Conservation (phyloP, 306 rosid species). For the Potentilla sterilis region DNA sequence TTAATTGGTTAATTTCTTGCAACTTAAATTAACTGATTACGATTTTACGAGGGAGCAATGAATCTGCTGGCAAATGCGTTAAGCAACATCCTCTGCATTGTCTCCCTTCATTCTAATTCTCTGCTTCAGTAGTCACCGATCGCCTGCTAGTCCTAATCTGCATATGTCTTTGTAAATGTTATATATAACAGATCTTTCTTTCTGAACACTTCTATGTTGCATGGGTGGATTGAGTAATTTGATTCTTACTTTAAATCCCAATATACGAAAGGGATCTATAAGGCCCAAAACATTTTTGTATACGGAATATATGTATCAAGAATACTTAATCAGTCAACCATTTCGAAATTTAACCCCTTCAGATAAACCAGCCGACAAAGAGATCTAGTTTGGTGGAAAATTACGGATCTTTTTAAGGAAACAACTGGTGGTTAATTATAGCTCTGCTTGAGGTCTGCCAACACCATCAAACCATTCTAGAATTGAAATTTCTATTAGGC, state of each 20-base stretch:
- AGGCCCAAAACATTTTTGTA: too few species aligned
- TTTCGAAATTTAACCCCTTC: conserved; percentile 10
- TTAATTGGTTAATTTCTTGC: neutral
- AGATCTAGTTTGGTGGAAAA: conserved; percentile 35
- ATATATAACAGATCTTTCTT: conserved; percentile 25
- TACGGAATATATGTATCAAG: conserved; percentile 25
- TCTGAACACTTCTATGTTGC: neutral
- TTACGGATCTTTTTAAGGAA: conserved; percentile 53
- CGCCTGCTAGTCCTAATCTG: neutral
- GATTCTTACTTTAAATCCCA: conserved; percentile 22
- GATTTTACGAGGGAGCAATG: conserved; percentile 20
- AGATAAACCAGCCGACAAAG: conserved; percentile 44
- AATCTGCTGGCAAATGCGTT: conserved; percentile 45
- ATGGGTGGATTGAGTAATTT: conserved; percentile 10
- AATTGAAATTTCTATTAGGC: neutral
- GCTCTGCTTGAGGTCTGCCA: conserved; percentile 57
- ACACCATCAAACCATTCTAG: conserved; percentile 46
- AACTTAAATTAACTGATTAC: neutral
- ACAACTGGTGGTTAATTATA: conserved; percentile 39
- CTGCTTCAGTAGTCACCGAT: neutral
- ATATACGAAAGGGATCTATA: too few species aligned
- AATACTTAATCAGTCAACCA: conserved; percentile 32
- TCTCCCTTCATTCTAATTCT: conserved; percentile 36
- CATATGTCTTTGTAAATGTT: neutral
- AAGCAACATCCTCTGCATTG: conserved; percentile 72